Evolutionary conservation across 306 rosid species (phyloP).

Genomic region (Rosa chinensis): DNA sequence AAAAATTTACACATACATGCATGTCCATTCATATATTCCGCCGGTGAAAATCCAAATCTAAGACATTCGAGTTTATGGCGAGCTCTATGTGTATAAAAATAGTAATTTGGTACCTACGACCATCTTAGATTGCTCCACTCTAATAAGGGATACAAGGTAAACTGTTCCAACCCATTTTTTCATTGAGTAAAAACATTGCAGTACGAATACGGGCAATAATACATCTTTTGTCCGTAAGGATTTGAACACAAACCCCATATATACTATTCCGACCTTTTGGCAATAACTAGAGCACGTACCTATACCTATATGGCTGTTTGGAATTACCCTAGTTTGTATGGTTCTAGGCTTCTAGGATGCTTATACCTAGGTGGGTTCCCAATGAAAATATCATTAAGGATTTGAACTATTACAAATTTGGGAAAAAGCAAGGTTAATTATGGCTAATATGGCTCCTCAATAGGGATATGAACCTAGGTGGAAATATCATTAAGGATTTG

Average conservation of each 20-base stretch:
- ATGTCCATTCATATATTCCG: no score
- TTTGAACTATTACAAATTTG: neutral
- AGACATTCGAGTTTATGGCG: no score
- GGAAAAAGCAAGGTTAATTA: neutral
- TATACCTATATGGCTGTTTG: neutral
- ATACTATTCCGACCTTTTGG: neutral
- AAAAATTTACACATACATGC: no score
- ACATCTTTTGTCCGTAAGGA: neutral
- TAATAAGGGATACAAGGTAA: neutral
- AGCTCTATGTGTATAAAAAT: neutral
- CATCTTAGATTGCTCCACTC: neutral
- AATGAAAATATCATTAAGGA: neutral
- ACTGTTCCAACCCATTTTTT: neutral
- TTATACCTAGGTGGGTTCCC: neutral
- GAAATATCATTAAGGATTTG: neutral
- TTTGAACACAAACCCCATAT: neutral
- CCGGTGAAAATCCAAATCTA: neutral
- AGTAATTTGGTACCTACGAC: neutral
- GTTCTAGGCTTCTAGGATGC: neutral
- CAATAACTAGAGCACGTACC: neutral
- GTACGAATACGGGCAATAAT: neutral
- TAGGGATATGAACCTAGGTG: neutral
- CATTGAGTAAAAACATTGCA: neutral
- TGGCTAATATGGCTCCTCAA: neutral
- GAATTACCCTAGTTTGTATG: neutral